A percentile compares a stretch with the other conserved stretches of the same genome.
These are phyloP conservation scores for Acanthamoeba royreba DNA, from an alignment of 208 protist genomes.

Conservation along the genomic window DNA sequence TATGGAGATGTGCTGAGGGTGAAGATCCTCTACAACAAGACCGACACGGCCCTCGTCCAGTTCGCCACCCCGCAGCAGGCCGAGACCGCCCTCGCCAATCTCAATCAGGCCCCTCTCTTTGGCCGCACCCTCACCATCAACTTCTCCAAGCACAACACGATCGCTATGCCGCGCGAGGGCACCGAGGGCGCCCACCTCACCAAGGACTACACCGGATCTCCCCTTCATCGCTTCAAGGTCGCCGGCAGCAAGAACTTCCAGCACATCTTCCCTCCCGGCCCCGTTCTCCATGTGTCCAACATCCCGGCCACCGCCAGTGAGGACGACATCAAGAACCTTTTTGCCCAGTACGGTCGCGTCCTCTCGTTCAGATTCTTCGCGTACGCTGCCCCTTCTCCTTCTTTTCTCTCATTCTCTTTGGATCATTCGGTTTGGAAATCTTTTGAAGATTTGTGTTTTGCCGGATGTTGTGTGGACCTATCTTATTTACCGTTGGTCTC, in stretches of 20 bases:
- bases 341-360: slow-evolving; percentile 39
- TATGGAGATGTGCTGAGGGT: slow-evolving; percentile 72
- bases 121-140: slow-evolving; percentile 63
- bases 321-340: slow-evolving; percentile 49
- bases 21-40: slow-evolving; percentile 74
- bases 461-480: neutral
- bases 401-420: neutral
- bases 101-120: slow-evolving; percentile 58
- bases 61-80: slow-evolving; percentile 59
- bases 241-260: slow-evolving; percentile 65
- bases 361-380: slow-evolving; percentile 54
- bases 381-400: neutral
- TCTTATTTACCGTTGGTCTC: neutral
- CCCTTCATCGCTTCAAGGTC: slow-evolving; percentile 67
- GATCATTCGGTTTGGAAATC: neutral
- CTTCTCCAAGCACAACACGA: slow-evolving; percentile 60
- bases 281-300: slow-evolving; percentile 65
- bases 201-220: slow-evolving; percentile 61
- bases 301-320: slow-evolving; percentile 47
- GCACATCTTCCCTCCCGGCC: slow-evolving; percentile 62
- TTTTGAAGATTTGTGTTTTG: neutral
- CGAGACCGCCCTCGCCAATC: slow-evolving; percentile 57
- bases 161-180: slow-evolving; percentile 51
- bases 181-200: slow-evolving; percentile 58
- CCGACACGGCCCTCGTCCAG: slow-evolving; percentile 70